These are phyloP conservation scores for Helichrysum umbraculigerum DNA, from an alignment of 129 eudicot genomes.

Conservation along the genomic window DNA sequence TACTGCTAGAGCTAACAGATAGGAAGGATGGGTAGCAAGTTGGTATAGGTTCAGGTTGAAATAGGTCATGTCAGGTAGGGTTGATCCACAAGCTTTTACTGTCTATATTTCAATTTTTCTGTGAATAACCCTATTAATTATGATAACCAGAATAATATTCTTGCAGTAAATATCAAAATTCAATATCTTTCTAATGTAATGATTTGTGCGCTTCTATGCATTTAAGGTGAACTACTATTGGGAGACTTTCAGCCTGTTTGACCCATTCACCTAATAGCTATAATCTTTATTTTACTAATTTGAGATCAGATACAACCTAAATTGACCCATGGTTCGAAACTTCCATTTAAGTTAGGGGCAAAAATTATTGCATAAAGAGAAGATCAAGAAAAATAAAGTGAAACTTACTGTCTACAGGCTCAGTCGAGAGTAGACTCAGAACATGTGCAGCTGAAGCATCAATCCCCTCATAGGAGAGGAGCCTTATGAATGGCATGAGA, in stretches of 20 bases:
- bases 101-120: background rate
- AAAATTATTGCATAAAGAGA: background rate
- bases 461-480: too few relatives aligned
- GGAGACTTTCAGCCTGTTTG: background rate
- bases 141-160: background rate
- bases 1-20: too few relatives aligned
- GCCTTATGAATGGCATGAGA: too few relatives aligned
- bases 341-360: background rate
- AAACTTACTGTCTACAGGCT: conserved; percentile 60
- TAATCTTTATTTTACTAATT: background rate
- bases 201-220: background rate
- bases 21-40: background rate
- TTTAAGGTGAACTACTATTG: background rate
- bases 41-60: background rate
- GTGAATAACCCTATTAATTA: background rate
- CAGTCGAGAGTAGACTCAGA: conserved; percentile 67
- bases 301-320: background rate
- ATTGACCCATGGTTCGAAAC: background rate
- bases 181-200: background rate
- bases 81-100: background rate
- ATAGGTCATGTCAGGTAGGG: background rate
- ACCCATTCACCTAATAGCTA: background rate
- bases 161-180: background rate
- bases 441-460: conserved; percentile 83
- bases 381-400: background rate